These are phyloP conservation scores for Phalaenopsis hybrid DNA, from an alignment of 116 monocot genomes.

Conservation along the genomic window DNA sequence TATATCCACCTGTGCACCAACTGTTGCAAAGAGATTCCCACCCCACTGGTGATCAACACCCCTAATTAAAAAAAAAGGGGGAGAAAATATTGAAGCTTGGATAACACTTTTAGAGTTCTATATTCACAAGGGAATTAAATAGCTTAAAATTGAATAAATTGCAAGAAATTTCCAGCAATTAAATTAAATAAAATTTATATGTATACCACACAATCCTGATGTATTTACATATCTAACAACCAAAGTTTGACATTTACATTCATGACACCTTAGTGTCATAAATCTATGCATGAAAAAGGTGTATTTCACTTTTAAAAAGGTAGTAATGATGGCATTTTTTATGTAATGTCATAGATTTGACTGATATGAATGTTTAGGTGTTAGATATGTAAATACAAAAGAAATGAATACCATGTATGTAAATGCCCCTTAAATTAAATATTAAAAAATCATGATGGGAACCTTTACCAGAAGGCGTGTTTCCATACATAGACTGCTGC, in stretches of 20 bases:
- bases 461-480: conserved; percentile 79
- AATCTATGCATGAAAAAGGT: too few species aligned
- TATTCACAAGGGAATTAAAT: conserved; percentile 1
- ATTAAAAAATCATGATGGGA: neutral
- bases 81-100: neutral
- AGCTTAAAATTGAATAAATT: neutral
- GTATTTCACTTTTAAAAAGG: too few species aligned
- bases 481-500: conserved; percentile 69
- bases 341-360: too few species aligned
- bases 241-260: too few species aligned
- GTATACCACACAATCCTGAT: too few species aligned
- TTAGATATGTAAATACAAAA: too few species aligned
- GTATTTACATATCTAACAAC: neutral
- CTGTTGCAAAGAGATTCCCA: conserved; percentile 84
- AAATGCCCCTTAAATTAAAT: neutral
- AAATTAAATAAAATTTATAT: neutral
- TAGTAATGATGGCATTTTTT: too few species aligned
- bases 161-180: neutral
- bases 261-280: too few species aligned
- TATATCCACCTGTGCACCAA: conserved; percentile 92
- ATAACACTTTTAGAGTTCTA: neutral
- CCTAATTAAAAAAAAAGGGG: conserved; percentile 25
- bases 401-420: too few species aligned
- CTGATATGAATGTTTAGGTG: too few species aligned
- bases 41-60: conserved; percentile 93